Percentiles rank a stretch among this genome's conserved stretches.
Evolutionary conservation across 495 filamentous ascomycete species (phyloP).

Genomic region (Lichenothelia convexa): DNA sequence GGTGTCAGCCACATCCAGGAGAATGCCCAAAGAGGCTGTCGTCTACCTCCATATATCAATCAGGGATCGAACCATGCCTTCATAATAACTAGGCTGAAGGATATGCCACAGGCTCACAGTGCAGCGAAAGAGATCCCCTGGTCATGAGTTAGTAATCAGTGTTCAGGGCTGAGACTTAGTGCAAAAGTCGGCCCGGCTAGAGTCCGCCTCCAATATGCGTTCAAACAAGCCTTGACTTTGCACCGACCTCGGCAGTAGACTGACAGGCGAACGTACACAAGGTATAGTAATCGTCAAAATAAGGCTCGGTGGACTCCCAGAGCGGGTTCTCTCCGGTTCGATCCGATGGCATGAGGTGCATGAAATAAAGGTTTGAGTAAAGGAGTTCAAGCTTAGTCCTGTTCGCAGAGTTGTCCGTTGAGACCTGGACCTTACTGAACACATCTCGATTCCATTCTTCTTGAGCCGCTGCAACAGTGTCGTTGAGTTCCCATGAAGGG

Average conservation of each 20-base stretch:
- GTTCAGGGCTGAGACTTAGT: not conserved
- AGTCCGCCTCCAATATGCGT: no score
- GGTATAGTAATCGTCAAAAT: conserved; percentile 41
- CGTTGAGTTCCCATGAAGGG: conserved; percentile 29
- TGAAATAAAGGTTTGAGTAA: conserved; percentile 49
- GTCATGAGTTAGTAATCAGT: conserved; percentile 16
- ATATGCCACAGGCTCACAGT: conserved; percentile 45
- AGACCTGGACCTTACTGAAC: conserved; percentile 42
- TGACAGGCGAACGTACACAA: conserved; percentile 32
- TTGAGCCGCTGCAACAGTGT: conserved; percentile 30
- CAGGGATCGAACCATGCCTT: conserved; percentile 46
- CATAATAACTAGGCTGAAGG: conserved; percentile 41
- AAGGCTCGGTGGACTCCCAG: conserved; percentile 49
- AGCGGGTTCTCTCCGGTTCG: conserved; percentile 53
- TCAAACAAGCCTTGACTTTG: no score
- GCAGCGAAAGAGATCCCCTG: conserved; percentile 46
- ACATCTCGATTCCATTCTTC: conserved; percentile 40
- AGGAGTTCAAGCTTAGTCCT: conserved; percentile 39
- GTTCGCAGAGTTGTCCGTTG: conserved; percentile 26
- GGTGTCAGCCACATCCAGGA: no score
- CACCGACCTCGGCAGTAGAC: not conserved
- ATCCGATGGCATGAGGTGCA: conserved; percentile 53
- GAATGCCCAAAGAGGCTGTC: no score
- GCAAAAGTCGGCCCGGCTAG: no score
- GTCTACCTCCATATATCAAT: conserved; percentile 55